Evolutionary conservation across 2,329 filamentous ascomycete species (phyloP), one percentile per base, ranked within the genome.

Genomic region (Xylariales sp.): DNA sequence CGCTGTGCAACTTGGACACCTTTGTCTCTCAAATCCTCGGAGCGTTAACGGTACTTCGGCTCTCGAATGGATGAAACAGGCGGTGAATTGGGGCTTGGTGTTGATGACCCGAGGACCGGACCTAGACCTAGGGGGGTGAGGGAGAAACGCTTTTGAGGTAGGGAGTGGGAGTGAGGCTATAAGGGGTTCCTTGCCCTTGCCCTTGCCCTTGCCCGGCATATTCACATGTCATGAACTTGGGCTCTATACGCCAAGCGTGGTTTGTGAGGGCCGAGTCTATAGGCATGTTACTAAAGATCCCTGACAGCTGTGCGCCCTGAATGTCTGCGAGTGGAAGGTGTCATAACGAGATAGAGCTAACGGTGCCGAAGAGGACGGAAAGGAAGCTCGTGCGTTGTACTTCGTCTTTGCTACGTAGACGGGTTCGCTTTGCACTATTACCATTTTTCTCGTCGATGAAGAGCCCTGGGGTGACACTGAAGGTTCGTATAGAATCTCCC

Each of bases 1-100:
- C 49, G 67, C 18, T 36, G 67, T 69, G 67, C 30, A 59, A 69
- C 67, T 63, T 43, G 58, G 58, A 39, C 36, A 49, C 58, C 63
- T 66, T 30, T 30, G 30, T 50, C 52, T 30, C 16, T 39, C 39
- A 30, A 41, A 41, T 23, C 34, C 34, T 28, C 36, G 30, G 16
- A n/a, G 23, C 28, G 32, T 57, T 16, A 45, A 30, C 36, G 34
- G 39, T 16, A 14, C 16, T 39, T 53, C 30, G 1, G 10, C 5
- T 14, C 39, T 14, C 45, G n/a, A 14, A 34, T 16, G 43, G 16
- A 5, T 43, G 18, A 16, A 60, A 63, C 6, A 63, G 49, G 65
- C 65, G 60, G 65, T 64, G 60, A 67, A 60, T 45, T 28, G 8
- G 18, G 18, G 10, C 28, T 39, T 60, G 7, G 34, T 46, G 49